Evolutionary conservation across 2,329 filamentous ascomycete species (phyloP).

Genomic region (Aspergillus sojae): DNA sequence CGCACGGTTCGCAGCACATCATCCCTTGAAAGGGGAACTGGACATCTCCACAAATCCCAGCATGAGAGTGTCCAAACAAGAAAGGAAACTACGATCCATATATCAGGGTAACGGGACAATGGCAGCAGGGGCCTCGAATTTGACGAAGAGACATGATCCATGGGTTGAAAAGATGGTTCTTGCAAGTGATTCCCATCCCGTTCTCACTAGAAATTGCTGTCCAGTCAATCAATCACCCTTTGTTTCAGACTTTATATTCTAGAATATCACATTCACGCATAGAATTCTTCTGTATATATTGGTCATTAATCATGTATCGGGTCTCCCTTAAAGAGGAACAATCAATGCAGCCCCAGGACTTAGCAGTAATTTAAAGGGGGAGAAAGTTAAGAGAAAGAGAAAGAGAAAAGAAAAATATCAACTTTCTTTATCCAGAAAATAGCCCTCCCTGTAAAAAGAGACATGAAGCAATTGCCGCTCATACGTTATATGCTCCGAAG

Average conservation of each 20-base stretch:
- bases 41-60: background rate
- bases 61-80: background rate
- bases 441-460: background rate
- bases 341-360: background rate
- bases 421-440: conserved; percentile 1
- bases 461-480: background rate
- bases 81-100: background rate
- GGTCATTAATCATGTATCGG: background rate
- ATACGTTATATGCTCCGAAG: background rate
- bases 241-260: background rate
- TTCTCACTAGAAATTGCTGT: background rate
- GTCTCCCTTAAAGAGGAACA: background rate
- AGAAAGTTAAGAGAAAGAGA: background rate
- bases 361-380: background rate
- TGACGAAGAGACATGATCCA: background rate
- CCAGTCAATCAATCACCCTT: background rate
- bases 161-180: background rate
- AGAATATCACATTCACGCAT: background rate
- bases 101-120: background rate
- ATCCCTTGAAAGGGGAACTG: background rate
- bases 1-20: too few species aligned
- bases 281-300: background rate
- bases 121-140: background rate
- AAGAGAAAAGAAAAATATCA: background rate
- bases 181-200: background rate